phyloP scores from a whole-genome alignment of 768 basidiomycete genomes.

The Suillus spraguei region DNA sequence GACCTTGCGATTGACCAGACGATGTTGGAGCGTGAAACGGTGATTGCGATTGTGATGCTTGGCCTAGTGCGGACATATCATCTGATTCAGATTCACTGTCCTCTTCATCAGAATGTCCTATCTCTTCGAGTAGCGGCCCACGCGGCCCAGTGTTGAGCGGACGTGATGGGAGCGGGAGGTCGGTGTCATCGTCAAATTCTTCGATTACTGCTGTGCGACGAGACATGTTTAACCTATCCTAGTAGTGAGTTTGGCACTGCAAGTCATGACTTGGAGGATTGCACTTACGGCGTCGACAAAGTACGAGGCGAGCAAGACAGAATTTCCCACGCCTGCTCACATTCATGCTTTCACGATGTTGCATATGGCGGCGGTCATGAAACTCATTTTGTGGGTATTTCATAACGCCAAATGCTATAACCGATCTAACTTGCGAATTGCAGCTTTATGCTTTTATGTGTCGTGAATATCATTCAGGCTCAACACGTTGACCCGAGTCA shows the following conservation, averaged over 20 bases:
- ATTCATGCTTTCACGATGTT: slow-evolving; percentile 17
- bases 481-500: slow-evolving; percentile 12
- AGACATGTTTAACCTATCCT: slow-evolving; percentile 51
- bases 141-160: slow-evolving; percentile 64
- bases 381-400: slow-evolving; percentile 15
- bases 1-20: slow-evolving; percentile 24
- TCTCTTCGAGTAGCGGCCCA: slow-evolving; percentile 81
- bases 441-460: slow-evolving; percentile 20
- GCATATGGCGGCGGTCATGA: slow-evolving; percentile 16
- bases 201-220: slow-evolving; percentile 68
- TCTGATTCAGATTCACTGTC: slow-evolving; percentile 30
- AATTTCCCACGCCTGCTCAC: slow-evolving; percentile 29
- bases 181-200: slow-evolving; percentile 95
- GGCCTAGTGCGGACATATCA: slow-evolving; percentile 46
- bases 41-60: slow-evolving; percentile 51
- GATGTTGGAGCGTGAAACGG: slow-evolving; percentile 25
- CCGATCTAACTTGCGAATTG: not conserved
- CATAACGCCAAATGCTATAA: not conserved
- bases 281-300: slow-evolving; percentile 4
- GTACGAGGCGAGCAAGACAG: not conserved
- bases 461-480: slow-evolving; percentile 13
- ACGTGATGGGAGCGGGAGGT: slow-evolving; percentile 76
- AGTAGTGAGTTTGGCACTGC: not conserved
- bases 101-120: slow-evolving; percentile 57
- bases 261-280: not conserved